Evolutionary conservation across 2,329 filamentous ascomycete species (phyloP).

Genomic region (Colletotrichum lentis): DNA sequence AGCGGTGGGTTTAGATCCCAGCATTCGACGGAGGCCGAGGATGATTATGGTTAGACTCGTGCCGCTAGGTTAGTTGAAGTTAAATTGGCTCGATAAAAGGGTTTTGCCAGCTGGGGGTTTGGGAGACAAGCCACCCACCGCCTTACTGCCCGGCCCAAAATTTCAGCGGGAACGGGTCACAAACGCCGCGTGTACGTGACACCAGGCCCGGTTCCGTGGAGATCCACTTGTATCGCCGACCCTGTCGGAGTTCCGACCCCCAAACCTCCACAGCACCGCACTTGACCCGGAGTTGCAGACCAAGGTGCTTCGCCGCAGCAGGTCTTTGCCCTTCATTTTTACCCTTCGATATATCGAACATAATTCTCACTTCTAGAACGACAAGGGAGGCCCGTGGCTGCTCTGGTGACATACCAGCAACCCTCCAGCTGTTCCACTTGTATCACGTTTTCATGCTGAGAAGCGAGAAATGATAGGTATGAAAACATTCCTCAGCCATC

Average conservation of each 20-base stretch:
- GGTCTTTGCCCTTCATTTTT: neutral
- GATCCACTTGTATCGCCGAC: conserved; percentile 12
- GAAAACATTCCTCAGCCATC: conserved; percentile 20
- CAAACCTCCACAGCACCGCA: neutral
- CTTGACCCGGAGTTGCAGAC: conserved; percentile 5
- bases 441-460: neutral
- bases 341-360: neutral
- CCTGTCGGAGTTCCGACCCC: neutral
- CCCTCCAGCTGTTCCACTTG: neutral
- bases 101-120: neutral
- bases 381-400: too few relatives aligned
- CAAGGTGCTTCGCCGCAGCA: conserved; percentile 1
- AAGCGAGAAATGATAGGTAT: conserved; percentile 1
- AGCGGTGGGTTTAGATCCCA: neutral
- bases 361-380: neutral
- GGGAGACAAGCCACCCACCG: neutral
- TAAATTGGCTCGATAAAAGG: neutral
- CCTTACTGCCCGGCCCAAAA: neutral
- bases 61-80: neutral
- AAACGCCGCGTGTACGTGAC: neutral
- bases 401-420: neutral
- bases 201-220: conserved; percentile 14
- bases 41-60: neutral
- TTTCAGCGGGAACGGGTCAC: neutral
- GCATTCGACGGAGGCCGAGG: neutral